These are phyloP conservation scores for Clonostachys byssicola DNA, from an alignment of 2,329 filamentous ascomycete genomes.

Conservation along the genomic window DNA sequence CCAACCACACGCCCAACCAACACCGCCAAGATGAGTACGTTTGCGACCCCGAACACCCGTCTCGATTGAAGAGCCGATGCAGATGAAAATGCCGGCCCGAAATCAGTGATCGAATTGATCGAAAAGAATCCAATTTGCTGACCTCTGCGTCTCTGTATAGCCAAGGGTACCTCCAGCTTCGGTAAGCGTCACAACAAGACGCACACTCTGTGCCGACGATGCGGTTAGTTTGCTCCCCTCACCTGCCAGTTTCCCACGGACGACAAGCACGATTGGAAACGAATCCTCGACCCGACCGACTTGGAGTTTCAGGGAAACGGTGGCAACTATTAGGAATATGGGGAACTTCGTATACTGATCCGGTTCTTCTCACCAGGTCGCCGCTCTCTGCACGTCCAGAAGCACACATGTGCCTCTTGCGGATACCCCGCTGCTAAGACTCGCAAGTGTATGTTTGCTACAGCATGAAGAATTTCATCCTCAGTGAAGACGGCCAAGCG, in stretches of 20 bases:
- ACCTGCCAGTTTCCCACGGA: neutral
- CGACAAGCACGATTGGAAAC: neutral
- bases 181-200: constrained; percentile 88
- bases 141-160: constrained; percentile 22
- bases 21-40: constrained; percentile 57
- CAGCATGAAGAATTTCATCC: neutral
- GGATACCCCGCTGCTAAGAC: constrained; percentile 97
- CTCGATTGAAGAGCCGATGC: neutral
- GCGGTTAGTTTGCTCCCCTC: constrained; percentile 63
- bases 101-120: neutral
- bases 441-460: constrained; percentile 86
- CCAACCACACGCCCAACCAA: constrained; percentile 32
- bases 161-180: constrained; percentile 55
- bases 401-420: constrained; percentile 94
- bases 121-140: neutral
- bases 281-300: constrained; percentile 1
- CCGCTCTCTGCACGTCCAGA: constrained; percentile 98
- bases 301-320: neutral
- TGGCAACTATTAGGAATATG: neutral
- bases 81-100: no score
- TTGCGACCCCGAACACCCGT: neutral
- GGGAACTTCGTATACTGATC: constrained; percentile 14
- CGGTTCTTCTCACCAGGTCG: constrained; percentile 55
- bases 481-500: constrained; percentile 4
- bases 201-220: constrained; percentile 97